Evolutionary conservation across 345 rosid species (phyloP), one percentile per base, ranked within the genome.

Genomic region (Populus euphratica): DNA sequence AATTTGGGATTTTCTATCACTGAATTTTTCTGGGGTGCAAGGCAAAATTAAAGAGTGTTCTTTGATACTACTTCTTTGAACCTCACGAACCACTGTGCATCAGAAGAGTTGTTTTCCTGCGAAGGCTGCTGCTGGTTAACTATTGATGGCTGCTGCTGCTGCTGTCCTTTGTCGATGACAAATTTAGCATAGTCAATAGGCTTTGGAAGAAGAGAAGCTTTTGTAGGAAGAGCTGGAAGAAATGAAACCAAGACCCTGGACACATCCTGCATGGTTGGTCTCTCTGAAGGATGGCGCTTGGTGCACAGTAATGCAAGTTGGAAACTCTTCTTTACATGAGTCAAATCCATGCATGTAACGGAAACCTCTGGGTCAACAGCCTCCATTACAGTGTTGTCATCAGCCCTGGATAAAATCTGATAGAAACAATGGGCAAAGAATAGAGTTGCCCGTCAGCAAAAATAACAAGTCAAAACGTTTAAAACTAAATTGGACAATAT

Each of bases 221-320:
- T 95, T 0, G 79, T 6, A 0, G 86, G 86, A 33, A 83, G 83
- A 21, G 88, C 71, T 43, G 98, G 97, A 20, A 92, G 80, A 27
- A 93, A 86, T 12, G 97, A 88, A 41, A 87, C 82, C 75, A 96
- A 72, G 68, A 91, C 93, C 74, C 93, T 85, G 0, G 91, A 89
- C 14, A 96, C 98, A 67, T 93, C 98, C 20, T 89, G 94, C 99
- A 96, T 96, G 23, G 94, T 88, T 3, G 99, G 99, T 56, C 98
- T 84, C 79, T 92, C 97, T 0, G 87, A 87, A 12, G 96, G 95
- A 70, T 86, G 73, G 16, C 82, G 86, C 86, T 92, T 92, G 0
- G 98, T 86, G 85, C 99, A 96, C 44, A 93, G 69, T 50, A 96
- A 85, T 20, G 97, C 98, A 17, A 96, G 91, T 70, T 91, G 93